These are phyloP conservation scores for Rhytidhysteron rufulum DNA, from an alignment of 2,329 filamentous ascomycete genomes.

Conservation along the genomic window DNA sequence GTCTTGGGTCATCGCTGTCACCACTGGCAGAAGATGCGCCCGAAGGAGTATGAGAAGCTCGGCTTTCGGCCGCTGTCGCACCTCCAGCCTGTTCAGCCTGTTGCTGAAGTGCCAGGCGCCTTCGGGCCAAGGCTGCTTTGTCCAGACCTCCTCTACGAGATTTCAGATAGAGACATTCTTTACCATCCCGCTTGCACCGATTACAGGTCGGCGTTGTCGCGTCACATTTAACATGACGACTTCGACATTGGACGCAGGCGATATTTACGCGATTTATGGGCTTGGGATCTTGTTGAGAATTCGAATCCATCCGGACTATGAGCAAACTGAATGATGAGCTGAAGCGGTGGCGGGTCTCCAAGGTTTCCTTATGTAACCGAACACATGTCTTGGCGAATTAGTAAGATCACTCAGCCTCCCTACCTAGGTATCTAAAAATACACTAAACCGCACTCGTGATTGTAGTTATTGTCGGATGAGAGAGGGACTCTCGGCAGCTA, in stretches of 20 bases:
- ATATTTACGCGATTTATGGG: conserved; percentile 26
- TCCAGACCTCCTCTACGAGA: conserved; percentile 31
- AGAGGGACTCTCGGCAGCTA: no score
- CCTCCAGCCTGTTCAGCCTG: no score
- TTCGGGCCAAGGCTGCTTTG: conserved; percentile 27
- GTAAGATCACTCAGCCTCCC: no score
- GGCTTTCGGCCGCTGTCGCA: conserved; percentile 7
- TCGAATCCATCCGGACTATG: background rate
- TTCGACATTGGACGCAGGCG: conserved; percentile 31
- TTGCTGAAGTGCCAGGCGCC: conserved; percentile 24
- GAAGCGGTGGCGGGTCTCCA: no score
- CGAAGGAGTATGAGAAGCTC: conserved; percentile 4
- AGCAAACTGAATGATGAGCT: no score
- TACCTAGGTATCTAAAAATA: no score
- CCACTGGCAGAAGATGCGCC: conserved; percentile 2
- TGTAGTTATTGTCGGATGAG: no score
- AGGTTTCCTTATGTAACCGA: no score
- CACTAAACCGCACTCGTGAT: no score
- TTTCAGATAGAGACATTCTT: conserved; percentile 30
- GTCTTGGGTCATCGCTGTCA: conserved; percentile 3
- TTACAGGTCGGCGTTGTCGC: conserved; percentile 26
- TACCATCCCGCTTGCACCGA: conserved; percentile 28
- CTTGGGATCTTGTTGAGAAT: conserved; percentile 9
- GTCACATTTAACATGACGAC: conserved; percentile 32
- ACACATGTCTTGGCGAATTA: no score